Evolutionary conservation across 495 filamentous ascomycete species (phyloP), one percentile per base, ranked within the genome.

Genomic region (Penicillium cosmopolitanum): DNA sequence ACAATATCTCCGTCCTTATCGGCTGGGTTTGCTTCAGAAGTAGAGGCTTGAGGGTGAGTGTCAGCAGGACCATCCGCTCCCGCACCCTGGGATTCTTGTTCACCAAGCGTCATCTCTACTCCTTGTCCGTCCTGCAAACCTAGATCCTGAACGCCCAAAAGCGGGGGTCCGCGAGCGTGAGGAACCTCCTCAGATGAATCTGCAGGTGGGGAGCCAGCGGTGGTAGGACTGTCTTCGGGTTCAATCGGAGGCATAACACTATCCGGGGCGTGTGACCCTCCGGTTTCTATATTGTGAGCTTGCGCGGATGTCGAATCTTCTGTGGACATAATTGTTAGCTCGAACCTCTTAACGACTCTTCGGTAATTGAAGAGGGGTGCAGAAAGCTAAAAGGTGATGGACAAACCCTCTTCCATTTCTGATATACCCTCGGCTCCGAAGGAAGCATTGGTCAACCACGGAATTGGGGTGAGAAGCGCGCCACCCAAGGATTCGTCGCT

Each of bases 401-500:
- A 61, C 42, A 28, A 70, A 73, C 73, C 66, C 50, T 72, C 61
- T 53, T 53, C 62, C 36, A 70, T 35, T 34, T 53, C 53, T 21
- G 53, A 65, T 13, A 51, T 58, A 18, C 64, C 55, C 8, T 67
- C 76, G n/a, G 62, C 68, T 5, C 69, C 67, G 36, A 67, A 67
- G 8, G 76, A 74, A 54, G 71, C 57, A 66, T 75, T 76, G 16
- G 62, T 77, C 8, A 97, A 76, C 95, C 95, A 98, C 0, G 93
- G 90, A 47, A 98, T 98, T 0, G 94, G 94, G 0, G 95, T 97
- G 23, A 98, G 80, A 36, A 97, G 82, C 0, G 96, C 95, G 10
- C 95, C 95, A 40, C 95, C 94, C 7, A 98, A 78, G 16, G 86
- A 89, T 65, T 98, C 95, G 70, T 97, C 93, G 53, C 88, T 89